phyloP scores from a whole-genome alignment of 148 eudicot genomes.

The Rhododendron henanense region DNA sequence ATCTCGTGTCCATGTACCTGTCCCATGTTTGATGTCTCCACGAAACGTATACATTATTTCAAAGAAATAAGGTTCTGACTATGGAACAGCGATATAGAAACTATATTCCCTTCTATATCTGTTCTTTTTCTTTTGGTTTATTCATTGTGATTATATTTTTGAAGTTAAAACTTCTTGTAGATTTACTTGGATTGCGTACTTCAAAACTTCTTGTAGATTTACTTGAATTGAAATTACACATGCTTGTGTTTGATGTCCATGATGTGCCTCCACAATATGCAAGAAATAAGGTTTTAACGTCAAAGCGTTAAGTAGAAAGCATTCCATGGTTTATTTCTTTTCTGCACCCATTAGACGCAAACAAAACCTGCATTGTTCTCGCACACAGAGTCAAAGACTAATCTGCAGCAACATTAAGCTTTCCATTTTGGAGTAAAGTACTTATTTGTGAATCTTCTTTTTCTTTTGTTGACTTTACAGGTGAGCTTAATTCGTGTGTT shows the following conservation, averaged over 20 bases:
- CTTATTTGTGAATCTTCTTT: not conserved
- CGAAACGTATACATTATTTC: not conserved
- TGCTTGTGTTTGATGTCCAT: conserved; percentile 4
- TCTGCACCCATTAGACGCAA: not conserved
- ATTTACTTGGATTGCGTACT: not conserved
- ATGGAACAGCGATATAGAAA: not conserved
- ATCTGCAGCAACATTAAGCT: not conserved
- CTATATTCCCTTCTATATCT: not conserved
- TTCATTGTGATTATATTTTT: not conserved
- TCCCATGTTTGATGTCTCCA: not conserved
- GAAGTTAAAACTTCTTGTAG: not conserved
- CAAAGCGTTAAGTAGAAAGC: not conserved
- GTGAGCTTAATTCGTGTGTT: not conserved
- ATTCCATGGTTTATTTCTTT: not conserved
- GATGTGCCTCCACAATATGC: not conserved
- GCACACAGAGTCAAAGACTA: not conserved
- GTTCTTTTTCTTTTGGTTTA: not conserved
- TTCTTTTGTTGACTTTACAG: not conserved
- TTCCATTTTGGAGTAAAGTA: not conserved
- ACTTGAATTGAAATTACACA: not conserved
- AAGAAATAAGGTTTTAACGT: not conserved
- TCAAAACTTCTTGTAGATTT: not conserved
- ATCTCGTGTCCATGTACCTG: not conserved
- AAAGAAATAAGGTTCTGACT: not conserved
- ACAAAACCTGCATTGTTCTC: not conserved